Evolutionary conservation across 129 eudicot species (phyloP), one percentile per base, ranked within the genome.

Genomic region (Logfia minima): DNA sequence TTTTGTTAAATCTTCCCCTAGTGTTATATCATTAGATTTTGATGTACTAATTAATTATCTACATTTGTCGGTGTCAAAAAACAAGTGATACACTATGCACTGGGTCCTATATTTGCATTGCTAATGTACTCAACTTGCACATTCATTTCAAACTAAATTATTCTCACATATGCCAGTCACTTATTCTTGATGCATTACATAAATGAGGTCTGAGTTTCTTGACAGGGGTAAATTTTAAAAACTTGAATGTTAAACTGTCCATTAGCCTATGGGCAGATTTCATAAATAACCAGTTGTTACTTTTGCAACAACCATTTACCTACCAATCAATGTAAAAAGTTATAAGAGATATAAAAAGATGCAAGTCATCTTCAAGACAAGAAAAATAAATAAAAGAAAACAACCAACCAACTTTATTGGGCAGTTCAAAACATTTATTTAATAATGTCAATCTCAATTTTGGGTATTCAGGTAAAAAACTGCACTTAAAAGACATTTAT

Each of bases 181-280:
- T 48, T 48, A 48, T 48, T 41, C 48, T 41, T 9, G 14, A 41
- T 41, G 13, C 48, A 41, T 41, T 10, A 41, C 14, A 41, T 69
- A 69, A 69, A 43, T 69, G 58, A 43, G 73, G 59, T 39, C 28
- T 6, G 28, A 34, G 37, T 67, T 6, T 31, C 22, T 31, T 55
- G 37, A 28, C 45, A 71, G 37, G 16, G 24, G 23, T 70, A 56
- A 59, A 69, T 31, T 43, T 7, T 9, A 6, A 41, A 29, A 31
- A 18, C 62, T 74, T 80, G 71, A 80, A 80, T 39, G 79, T 66
- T 63, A 80, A 68, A 39, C 69, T 68, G 80, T 67, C 80, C 66
- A 67, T 58, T 67, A 74, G 75, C 75, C 84, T 80, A 75, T 56
- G 43, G 66, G 34, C 29, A 79, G 78, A 72, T 63, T 14, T 53